These are phyloP conservation scores for Tetrapisispora fleetii DNA, from an alignment of 805 yeast genomes.

Conservation along the genomic window DNA sequence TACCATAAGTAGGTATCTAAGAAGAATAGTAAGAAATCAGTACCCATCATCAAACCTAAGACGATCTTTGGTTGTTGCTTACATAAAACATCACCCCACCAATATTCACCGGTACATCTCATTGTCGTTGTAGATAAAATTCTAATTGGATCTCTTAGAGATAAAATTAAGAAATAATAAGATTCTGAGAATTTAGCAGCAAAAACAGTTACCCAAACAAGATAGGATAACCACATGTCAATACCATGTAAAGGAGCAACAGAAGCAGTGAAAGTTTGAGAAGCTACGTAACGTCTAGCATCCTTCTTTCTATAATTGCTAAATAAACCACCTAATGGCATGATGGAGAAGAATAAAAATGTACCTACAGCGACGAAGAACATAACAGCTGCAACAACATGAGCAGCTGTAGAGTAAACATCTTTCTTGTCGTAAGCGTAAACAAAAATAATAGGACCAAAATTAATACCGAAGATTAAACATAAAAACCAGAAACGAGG, in stretches of 20 bases:
- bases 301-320: constrained; percentile 83
- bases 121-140: constrained; percentile 70
- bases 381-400: constrained; percentile 71
- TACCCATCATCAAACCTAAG: constrained; percentile 83
- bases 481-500: constrained; percentile 76
- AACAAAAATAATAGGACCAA: constrained; percentile 80
- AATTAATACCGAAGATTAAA: constrained; percentile 55
- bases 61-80: constrained; percentile 79
- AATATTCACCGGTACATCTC: constrained; percentile 94
- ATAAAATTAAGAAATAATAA: constrained; percentile 79
- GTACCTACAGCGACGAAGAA: constrained; percentile 85
- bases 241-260: constrained; percentile 72
- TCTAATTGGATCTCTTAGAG: constrained; percentile 92
- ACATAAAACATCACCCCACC: constrained; percentile 73
- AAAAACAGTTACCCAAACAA: constrained; percentile 84
- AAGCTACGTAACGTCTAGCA: constrained; percentile 81
- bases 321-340: constrained; percentile 96
- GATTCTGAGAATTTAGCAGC: constrained; percentile 86
- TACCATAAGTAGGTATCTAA: constrained; percentile 99
- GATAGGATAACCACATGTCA: constrained; percentile 93
- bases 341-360: constrained; percentile 72
- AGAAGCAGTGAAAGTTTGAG: constrained; percentile 92
- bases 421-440: constrained; percentile 70
- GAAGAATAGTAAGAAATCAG: constrained; percentile 92
- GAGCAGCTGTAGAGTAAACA: constrained; percentile 60